Percentiles rank a stretch among this genome's conserved stretches.
phyloP scores from a whole-genome alignment of 2,329 filamentous ascomycete species.

The Colletotrichum sojae region DNA sequence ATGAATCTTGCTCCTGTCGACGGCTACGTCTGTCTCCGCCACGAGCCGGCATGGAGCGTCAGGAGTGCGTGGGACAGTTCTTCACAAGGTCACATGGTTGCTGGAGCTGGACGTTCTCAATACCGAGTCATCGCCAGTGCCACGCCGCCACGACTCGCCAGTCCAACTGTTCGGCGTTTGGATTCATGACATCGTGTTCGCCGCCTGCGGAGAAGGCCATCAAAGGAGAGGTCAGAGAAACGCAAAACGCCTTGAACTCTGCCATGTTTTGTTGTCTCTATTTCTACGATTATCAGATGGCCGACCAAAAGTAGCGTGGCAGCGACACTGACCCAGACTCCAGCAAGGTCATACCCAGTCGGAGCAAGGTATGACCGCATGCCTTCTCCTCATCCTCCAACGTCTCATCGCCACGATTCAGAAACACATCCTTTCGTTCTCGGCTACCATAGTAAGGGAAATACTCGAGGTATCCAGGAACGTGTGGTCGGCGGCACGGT shows the following conservation, averaged over 20 bases:
- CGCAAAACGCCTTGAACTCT: neutral
- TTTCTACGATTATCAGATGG: slow-evolving; percentile 1
- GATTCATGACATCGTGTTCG: neutral
- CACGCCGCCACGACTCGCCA: slow-evolving; percentile 5
- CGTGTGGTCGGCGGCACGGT: slow-evolving; percentile 6
- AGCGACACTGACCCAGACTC: neutral
- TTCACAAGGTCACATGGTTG: slow-evolving; percentile 7
- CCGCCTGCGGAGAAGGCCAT: neutral
- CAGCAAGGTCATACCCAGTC: neutral
- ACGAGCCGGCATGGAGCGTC: neutral
- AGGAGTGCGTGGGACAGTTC: slow-evolving; percentile 11
- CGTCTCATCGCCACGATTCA: slow-evolving; percentile 29
- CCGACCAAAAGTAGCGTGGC: neutral
- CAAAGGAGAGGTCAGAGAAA: neutral
- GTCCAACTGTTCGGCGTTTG: neutral
- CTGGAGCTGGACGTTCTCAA: neutral
- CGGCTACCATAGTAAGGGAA: neutral
- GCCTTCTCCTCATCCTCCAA: neutral
- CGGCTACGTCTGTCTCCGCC: neutral
- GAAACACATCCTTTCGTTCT: slow-evolving; percentile 11
- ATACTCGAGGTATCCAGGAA: neutral
- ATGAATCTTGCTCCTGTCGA: slow-evolving; percentile 18
- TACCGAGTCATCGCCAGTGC: slow-evolving; percentile 6
- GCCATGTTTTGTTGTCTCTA: slow-evolving; percentile 5
- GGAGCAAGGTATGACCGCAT: neutral